These are phyloP conservation scores for Kwoniella shandongensis DNA, from an alignment of 768 basidiomycete species.

Conservation along the genomic window DNA sequence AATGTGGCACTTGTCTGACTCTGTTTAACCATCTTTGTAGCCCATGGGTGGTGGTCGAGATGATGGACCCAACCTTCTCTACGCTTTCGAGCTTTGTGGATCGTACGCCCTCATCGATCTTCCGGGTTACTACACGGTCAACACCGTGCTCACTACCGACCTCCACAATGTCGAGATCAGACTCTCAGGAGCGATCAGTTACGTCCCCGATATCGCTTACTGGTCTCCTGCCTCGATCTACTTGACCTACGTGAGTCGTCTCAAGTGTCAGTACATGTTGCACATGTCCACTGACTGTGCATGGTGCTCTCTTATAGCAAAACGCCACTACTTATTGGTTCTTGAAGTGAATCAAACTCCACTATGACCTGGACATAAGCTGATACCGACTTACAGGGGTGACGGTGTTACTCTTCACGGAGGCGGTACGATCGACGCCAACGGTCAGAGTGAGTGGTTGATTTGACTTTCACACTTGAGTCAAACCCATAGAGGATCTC, in stretches of 20 bases:
- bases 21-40: constrained; percentile 1
- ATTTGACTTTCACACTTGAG: no score
- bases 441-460: constrained; percentile 57
- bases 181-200: constrained; percentile 52
- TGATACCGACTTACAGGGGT: constrained; percentile 7
- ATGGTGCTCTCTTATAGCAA: constrained; percentile 42
- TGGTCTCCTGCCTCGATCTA: constrained; percentile 56
- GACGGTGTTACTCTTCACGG: constrained; percentile 55
- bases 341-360: constrained; percentile 9
- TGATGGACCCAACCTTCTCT: constrained; percentile 28
- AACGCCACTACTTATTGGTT: constrained; percentile 41
- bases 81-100: constrained; percentile 29
- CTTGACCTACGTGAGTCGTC: constrained; percentile 58
- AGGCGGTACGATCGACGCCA: constrained; percentile 67
- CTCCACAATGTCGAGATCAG: constrained; percentile 56
- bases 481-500: no score
- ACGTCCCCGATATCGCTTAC: constrained; percentile 55
- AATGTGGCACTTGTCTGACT: neutral
- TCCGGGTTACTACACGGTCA: constrained; percentile 48
- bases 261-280: constrained; percentile 56
- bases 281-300: constrained; percentile 51
- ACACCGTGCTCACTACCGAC: constrained; percentile 56
- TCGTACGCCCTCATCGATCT: constrained; percentile 29
- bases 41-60: constrained; percentile 27
- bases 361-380: neutral